Base-by-base conservation (phyloP, 306 rosid genomes). In the Prunus persica region DNA sequence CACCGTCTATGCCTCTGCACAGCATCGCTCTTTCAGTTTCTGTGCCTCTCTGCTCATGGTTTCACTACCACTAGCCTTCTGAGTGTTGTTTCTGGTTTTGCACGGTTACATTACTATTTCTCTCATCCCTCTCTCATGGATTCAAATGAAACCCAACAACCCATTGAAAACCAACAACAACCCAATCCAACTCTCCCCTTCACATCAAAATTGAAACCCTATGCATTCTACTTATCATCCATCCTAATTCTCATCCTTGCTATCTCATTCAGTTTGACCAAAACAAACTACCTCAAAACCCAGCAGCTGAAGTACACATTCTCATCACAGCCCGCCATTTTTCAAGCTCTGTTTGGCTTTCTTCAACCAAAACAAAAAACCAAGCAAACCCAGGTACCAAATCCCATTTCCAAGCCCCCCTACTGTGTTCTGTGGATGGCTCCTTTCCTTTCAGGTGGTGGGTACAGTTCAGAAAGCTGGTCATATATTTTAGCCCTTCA, bases 391-490 rank as follows among this genome's bases (percentile, higher is more conserved):
- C 55, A 22, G 43, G 1, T 46, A 4, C 60, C 18, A 13, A 81
- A 71, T 65, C 75, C 78, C 62, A 60, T 43, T 70, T 50, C 85
- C 67, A 12, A 52, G 11, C 51, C 89, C 20, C 74, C 83, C 60
- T 52, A 56, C 38, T 93, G 96, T 71, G 82, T 93, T 6, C 85
- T 93, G 57, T 93, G 96, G 96, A 91, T 90, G 96, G 92, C 98
- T 20, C 95, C 96, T 0, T 91, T 93, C 79, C 95, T 93, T 49
- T 93, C 98, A 20, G 91, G 93, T 64, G 96, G 98, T 62, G 98
- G 98, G 78, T 93, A 93, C 81, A 83, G 96, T 62, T 93, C 96
- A 62, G 96, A 93, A 84, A 83, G 79, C 76, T 93, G 98, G 96
- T 93, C 98, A 2, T 91, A 93, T 60, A 49, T 93, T 76, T 82